Evolutionary conservation across 306 rosid genomes (phyloP).

Genomic region (Casuarina equisetifolia): DNA sequence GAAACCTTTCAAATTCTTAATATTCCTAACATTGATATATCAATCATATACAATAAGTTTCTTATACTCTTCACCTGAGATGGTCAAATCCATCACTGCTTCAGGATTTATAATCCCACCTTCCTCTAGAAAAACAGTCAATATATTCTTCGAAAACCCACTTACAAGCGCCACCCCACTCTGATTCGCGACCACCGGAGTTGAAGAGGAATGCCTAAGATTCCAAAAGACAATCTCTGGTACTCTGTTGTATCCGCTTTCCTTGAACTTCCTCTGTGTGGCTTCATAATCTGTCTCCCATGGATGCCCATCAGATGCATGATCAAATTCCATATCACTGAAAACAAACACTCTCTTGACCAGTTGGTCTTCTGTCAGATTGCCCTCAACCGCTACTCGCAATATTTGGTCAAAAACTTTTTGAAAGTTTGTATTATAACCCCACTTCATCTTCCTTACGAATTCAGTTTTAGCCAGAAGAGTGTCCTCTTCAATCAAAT

Average conservation of each 20-base stretch:
- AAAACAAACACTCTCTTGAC: slow-evolving; percentile 35
- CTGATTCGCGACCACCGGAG: slow-evolving; percentile 22
- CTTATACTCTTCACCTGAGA: slow-evolving; percentile 33
- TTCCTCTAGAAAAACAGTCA: slow-evolving; percentile 23
- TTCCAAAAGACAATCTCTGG: slow-evolving; percentile 48
- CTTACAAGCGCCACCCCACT: slow-evolving; percentile 37
- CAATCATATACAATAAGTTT: slow-evolving; percentile 37
- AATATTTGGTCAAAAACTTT: slow-evolving; percentile 42
- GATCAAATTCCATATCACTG: slow-evolving; percentile 50
- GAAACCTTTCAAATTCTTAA: background rate
- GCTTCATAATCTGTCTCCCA: slow-evolving; percentile 39
- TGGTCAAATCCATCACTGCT: slow-evolving; percentile 25
- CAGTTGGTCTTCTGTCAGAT: slow-evolving; percentile 36
- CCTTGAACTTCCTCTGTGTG: slow-evolving; percentile 22
- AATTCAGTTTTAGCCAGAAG: slow-evolving; percentile 23
- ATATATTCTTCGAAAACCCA: slow-evolving; percentile 37
- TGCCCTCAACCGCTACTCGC: slow-evolving; percentile 32
- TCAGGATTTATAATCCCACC: slow-evolving; percentile 26
- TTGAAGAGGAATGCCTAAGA: slow-evolving; percentile 26
- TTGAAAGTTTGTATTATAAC: slow-evolving; percentile 29
- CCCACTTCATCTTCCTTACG: slow-evolving; percentile 20
- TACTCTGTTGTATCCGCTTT: slow-evolving; percentile 28
- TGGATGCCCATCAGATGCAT: slow-evolving; percentile 5
- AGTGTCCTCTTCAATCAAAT: slow-evolving; percentile 30
- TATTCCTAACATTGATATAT: background rate